phyloP scores from a whole-genome alignment of 2,329 filamentous ascomycete species.

The Mariannaea sp. region DNA sequence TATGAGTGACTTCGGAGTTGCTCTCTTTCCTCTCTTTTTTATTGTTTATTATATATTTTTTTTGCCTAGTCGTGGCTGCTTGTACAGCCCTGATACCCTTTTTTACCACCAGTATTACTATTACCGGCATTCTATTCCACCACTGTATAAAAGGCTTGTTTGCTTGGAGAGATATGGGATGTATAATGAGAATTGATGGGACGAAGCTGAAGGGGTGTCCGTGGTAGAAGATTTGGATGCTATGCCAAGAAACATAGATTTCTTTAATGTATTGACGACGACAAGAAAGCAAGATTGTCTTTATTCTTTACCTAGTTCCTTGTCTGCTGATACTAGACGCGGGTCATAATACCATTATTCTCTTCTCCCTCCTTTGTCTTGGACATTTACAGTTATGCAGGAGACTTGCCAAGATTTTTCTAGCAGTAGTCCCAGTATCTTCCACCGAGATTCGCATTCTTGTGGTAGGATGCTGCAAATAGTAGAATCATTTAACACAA shows the following conservation, averaged over 20 bases:
- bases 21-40: neutral
- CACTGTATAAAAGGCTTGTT: conserved; percentile 26
- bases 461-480: no score
- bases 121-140: conserved; percentile 28
- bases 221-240: conserved; percentile 16
- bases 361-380: no score
- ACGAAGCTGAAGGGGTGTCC: conserved; percentile 8
- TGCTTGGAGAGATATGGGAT: conserved; percentile 12
- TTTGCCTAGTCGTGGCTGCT: conserved; percentile 17
- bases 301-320: neutral
- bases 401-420: no score
- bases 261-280: conserved; percentile 22
- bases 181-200: conserved; percentile 21
- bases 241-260: conserved; percentile 16
- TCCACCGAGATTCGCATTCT: no score
- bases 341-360: no score
- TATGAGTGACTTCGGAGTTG: conserved; percentile 24
- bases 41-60: no score
- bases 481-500: no score
- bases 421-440: no score
- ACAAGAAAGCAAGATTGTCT: neutral
- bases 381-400: no score
- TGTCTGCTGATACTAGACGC: neutral
- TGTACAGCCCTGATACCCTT: conserved; percentile 32
- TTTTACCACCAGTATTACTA: conserved; percentile 15